phyloP scores from a whole-genome alignment of 2,329 filamentous ascomycete genomes.

The Ophiostoma montium region DNA sequence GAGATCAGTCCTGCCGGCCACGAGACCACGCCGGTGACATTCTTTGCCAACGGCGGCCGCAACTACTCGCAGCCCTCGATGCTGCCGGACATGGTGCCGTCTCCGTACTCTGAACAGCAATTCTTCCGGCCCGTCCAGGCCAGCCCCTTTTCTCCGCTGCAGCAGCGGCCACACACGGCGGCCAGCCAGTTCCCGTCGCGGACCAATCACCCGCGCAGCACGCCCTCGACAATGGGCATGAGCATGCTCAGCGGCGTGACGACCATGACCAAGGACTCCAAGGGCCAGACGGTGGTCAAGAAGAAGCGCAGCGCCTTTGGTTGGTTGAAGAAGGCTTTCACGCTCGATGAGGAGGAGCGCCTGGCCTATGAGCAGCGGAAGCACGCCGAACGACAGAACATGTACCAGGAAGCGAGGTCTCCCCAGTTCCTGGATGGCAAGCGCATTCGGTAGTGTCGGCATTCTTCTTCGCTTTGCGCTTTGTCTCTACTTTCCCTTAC shows the following conservation, averaged over 20 bases:
- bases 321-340: slow-evolving; percentile 55
- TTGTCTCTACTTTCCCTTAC: background rate
- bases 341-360: slow-evolving; percentile 48
- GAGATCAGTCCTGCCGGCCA: background rate
- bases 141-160: slow-evolving; percentile 48
- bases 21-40: background rate
- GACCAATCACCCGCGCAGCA: slow-evolving; percentile 30
- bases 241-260: slow-evolving; percentile 44
- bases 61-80: slow-evolving; percentile 26
- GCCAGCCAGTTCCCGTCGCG: slow-evolving; percentile 21
- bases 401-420: slow-evolving; percentile 36
- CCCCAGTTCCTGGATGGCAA: slow-evolving; percentile 43
- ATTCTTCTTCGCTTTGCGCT: background rate
- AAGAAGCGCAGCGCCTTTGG: slow-evolving; percentile 56
- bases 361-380: slow-evolving; percentile 43
- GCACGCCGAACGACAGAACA: slow-evolving; percentile 28
- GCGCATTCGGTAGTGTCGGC: slow-evolving; percentile 22
- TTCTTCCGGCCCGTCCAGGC: slow-evolving; percentile 48
- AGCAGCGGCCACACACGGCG: slow-evolving; percentile 43
- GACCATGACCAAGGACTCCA: slow-evolving; percentile 29
- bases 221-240: slow-evolving; percentile 40
- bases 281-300: slow-evolving; percentile 31
- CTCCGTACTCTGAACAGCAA: slow-evolving; percentile 39
- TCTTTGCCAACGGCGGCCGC: background rate
- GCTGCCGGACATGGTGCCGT: slow-evolving; percentile 25